These are phyloP conservation scores for Globisporangium middletonii DNA, from an alignment of 352 stramenopile species.

Conservation along the genomic window DNA sequence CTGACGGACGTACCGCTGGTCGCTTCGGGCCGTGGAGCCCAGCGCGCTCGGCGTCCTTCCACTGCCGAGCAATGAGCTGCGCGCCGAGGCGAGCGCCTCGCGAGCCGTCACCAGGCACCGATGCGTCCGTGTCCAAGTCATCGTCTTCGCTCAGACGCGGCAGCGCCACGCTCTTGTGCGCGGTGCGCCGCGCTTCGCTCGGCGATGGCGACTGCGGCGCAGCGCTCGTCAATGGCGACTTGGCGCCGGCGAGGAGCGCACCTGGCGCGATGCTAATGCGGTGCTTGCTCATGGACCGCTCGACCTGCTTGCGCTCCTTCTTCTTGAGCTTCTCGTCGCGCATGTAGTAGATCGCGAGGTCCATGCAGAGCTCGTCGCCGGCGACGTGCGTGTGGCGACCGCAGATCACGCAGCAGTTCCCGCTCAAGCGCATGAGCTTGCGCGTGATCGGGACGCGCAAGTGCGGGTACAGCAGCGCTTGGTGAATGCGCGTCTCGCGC, in stretches of 20 bases:
- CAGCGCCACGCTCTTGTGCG: slow-evolving; percentile 2
- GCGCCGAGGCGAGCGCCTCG: slow-evolving; percentile 24
- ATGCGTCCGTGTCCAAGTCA: background rate
- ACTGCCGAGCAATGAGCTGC: slow-evolving; percentile 47
- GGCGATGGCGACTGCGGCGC: no score
- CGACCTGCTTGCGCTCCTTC: slow-evolving; percentile 25
- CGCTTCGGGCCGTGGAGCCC: slow-evolving; percentile 20
- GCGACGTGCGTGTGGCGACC: slow-evolving; percentile 62
- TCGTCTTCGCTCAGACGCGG: slow-evolving; percentile 12
- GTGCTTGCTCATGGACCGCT: slow-evolving; percentile 36
- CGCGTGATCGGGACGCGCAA: slow-evolving; percentile 69
- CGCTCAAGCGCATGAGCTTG: slow-evolving; percentile 81
- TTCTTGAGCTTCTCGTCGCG: slow-evolving; percentile 58
- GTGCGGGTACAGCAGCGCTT: slow-evolving; percentile 62
- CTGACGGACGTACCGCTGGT: slow-evolving; percentile 18
- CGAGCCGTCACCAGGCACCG: no score
- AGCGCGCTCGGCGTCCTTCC: slow-evolving; percentile 41
- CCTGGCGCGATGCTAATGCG: slow-evolving; percentile 36
- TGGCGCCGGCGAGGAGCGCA: background rate
- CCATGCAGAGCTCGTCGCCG: slow-evolving; percentile 77
- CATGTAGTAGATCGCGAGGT: slow-evolving; percentile 63
- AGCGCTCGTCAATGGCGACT: no score
- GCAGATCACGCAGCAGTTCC: slow-evolving; percentile 75
- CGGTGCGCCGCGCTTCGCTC: no score
- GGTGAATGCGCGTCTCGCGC: slow-evolving; percentile 68